Evolutionary conservation across 805 yeast species (phyloP).

Genomic region (Starmera dryadoides): DNA sequence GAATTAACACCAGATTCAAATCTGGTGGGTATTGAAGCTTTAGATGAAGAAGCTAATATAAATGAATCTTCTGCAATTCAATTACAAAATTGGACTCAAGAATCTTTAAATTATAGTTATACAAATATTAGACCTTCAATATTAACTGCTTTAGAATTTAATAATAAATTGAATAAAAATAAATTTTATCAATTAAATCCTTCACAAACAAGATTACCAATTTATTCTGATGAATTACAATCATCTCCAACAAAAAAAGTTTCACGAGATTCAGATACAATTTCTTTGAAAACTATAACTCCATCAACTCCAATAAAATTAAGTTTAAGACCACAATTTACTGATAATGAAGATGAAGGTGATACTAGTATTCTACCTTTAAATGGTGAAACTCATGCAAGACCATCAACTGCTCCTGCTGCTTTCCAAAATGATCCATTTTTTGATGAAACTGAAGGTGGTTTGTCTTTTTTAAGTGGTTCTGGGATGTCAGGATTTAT

Average conservation of each 20-base stretch:
- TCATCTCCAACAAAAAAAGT: no score
- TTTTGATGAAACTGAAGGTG: constrained; percentile 7
- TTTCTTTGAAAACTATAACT: not conserved
- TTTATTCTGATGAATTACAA: no score
- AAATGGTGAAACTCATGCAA: not conserved
- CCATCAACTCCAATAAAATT: constrained; percentile 8
- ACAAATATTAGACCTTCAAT: constrained; percentile 15
- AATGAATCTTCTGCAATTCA: not conserved
- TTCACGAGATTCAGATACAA: not conserved
- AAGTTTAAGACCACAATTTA: constrained; percentile 12
- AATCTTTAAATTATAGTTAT: constrained; percentile 3
- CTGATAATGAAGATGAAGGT: not conserved
- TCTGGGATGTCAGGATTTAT: not conserved
- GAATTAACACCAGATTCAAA: constrained; percentile 1
- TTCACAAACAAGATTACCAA: not conserved
- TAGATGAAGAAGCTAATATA: constrained; percentile 8
- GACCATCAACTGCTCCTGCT: constrained; percentile 1
- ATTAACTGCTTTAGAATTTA: constrained; percentile 17
- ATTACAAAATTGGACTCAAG: constrained; percentile 12
- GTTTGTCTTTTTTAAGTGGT: not conserved
- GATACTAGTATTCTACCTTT: not conserved
- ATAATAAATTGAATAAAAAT: constrained; percentile 8
- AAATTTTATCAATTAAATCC: constrained; percentile 2
- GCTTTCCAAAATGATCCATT: not conserved
- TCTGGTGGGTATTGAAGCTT: constrained; percentile 9